Conservation (phyloP, 768 basidiomycete genomes). For the Daedaleopsis sinensis region DNA sequence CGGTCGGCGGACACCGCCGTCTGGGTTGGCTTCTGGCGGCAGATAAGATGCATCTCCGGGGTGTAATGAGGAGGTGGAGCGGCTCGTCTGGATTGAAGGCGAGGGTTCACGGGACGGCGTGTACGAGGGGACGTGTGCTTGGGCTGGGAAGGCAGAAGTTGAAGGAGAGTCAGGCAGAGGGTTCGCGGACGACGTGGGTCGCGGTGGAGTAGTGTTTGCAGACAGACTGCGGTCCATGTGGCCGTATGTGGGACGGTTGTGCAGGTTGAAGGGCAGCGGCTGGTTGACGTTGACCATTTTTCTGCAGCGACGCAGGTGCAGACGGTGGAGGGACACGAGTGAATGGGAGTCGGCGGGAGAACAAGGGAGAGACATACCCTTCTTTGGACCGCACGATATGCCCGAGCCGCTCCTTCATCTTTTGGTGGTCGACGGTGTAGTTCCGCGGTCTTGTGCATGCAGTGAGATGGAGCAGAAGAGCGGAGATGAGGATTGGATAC, state of each 20-base stretch:
- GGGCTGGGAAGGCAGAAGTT: conserved; percentile 12
- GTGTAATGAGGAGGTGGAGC: conserved; percentile 34
- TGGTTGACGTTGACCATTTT: conserved; percentile 75
- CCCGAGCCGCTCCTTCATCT: conserved; percentile 51
- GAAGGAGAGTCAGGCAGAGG: conserved; percentile 28
- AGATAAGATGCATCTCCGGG: conserved; percentile 35
- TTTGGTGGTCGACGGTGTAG: conserved; percentile 48
- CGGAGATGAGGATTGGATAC: conserved; percentile 14
- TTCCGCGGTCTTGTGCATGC: conserved; percentile 10
- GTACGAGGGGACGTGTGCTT: conserved; percentile 24
- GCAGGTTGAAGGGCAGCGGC: conserved; percentile 62
- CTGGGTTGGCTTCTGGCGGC: conserved; percentile 31
- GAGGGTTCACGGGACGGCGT: conserved; percentile 29
- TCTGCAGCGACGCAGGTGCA: conserved; percentile 33
- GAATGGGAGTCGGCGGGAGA: conserved; percentile 6
- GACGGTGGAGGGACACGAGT: background rate
- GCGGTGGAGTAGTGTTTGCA: conserved; percentile 22
- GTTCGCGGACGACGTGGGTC: conserved; percentile 20
- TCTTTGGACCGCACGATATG: conserved; percentile 64
- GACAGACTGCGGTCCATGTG: conserved; percentile 39
- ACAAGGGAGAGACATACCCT: conserved; percentile 44
- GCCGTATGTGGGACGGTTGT: conserved; percentile 39
- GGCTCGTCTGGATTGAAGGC: conserved; percentile 35
- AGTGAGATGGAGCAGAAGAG: background rate
- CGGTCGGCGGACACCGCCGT: conserved; percentile 21